Conservation (phyloP, 257 asterid genomes). For the Solanum habrochaites region DNA sequence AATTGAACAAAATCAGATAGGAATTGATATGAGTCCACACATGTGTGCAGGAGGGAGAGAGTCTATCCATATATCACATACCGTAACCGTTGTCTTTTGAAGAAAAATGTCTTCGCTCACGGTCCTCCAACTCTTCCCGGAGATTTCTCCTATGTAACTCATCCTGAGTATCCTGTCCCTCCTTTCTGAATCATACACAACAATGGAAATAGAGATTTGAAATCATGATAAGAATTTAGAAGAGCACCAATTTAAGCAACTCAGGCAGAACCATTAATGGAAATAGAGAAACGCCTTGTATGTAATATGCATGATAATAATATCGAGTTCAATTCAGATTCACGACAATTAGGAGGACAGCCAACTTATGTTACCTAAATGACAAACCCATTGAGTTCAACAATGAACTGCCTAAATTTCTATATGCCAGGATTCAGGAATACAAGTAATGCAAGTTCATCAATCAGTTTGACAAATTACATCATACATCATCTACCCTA, state of each 20-base stretch:
- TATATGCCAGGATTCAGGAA: neutral
- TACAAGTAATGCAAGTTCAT: neutral
- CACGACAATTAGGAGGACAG: neutral
- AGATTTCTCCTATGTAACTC: slow-evolving; percentile 67
- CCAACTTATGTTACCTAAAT: neutral
- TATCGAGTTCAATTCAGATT: neutral
- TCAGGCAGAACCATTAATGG: neutral
- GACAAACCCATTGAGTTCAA: neutral
- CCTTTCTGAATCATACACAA: slow-evolving; percentile 30
- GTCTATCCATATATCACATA: neutral
- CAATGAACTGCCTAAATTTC: neutral
- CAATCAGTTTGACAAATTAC: neutral
- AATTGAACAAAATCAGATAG: neutral
- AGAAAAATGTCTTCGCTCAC: slow-evolving; percentile 75
- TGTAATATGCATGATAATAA: neutral
- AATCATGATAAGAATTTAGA: neutral
- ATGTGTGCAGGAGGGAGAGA: neutral
- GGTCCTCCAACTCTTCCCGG: slow-evolving; percentile 68
- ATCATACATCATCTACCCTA: neutral
- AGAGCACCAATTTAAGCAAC: neutral
- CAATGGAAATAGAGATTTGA: neutral
- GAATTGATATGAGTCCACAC: neutral
- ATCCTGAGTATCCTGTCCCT: slow-evolving; percentile 82
- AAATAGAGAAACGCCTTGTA: neutral
- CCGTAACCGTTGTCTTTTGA: slow-evolving; percentile 39